Base-by-base conservation (phyloP, 805 yeast genomes). In the Jamesozyma jinghongensis region DNA sequence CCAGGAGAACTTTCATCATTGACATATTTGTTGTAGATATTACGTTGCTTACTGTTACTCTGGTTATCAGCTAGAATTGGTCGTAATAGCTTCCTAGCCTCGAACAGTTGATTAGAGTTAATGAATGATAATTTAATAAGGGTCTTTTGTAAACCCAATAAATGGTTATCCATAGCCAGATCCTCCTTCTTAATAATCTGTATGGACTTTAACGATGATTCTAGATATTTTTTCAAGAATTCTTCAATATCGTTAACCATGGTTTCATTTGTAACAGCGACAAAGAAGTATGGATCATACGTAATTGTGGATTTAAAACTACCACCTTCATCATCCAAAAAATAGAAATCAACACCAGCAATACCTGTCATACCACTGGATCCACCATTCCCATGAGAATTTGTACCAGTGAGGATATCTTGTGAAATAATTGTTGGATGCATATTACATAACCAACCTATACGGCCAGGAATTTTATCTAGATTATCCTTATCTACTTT, bases 281-380 rank as follows among this genome's bases (percentile, higher is more conserved):
- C 64, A 38, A 81, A 74, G 54, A 92, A 84, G 59, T 92, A 92
- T 0, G 99, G 99, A 51, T 85, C 87, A 56, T 75, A 85, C 43
- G 74, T 81, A 12, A 85, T 62, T 1, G 95, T 81, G 3, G 87
- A 80, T 57, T 90, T 92, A 68, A 94, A 92, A 34, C 84, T 77
- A 5, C 97, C 98, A 36, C 99, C 99, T 59, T 88, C 97, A 53
- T 85, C 95, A 59, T 88, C 97, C 6, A 92, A 63, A 52, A 94
- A 92, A 57, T 94, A 94, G 61, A 82, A 87, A 52, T 92, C 97
- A 3, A 90, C 96, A 3, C 90, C 98, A 0, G 96, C 75, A 28
- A 74, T 68, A 8, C 95, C 96, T 3, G 50, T 41, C 6, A 37
- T 39, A 14, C 45, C 32, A 5, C 48, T 36, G 19, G 48, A 45